Base-by-base conservation (phyloP, 2,329 filamentous ascomycete genomes). In the Aspergillus puulaauensis region DNA sequence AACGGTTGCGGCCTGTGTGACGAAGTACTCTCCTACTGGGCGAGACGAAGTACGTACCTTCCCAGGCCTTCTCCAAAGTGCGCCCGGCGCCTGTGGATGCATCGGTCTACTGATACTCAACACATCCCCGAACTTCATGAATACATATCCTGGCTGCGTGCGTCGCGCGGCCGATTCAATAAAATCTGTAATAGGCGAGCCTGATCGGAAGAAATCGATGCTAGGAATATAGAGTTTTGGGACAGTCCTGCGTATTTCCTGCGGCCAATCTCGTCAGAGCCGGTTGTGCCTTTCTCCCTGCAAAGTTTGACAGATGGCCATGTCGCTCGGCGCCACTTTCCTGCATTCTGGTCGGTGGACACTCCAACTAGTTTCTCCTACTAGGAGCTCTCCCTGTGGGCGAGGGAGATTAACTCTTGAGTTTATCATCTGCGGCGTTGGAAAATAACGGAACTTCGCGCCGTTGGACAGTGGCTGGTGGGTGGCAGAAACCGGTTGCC, bases 281-380 rank as follows among this genome's bases (percentile, higher is more conserved):
- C 17, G 35, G 48, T 3, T 48, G 37, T 51, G 14, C 15, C 23
- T 46, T 48, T 57, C 15, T 24, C 17, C 24, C 54, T 48, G 55
- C 43, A 35, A 54, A 51, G 53, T 59, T 59, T 59, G 53, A 51
- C 57, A 47, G 53, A 57, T 50, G 44, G 49, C 27, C 53, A 54
- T 58, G 48, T 58, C 43, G 51, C 56, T 58, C 51, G 50, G 41
- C 51, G 58, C 55, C 55, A 57, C 54, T 57, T 60, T 52, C 57
- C 51, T 60, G 40, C 51, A 57, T 50, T 48, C 37, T 51, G 35
- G 24, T 33, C 11, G 31, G 14, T 31, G 15, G 27, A 39, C 19
- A 12, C 31, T 14, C 50, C 31, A 27, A 54, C 56, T 40, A 48
- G 46, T 54, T 37, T 40, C 39, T 50, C 27, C 35, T 54, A 41